Conservation (phyloP, 768 basidiomycete genomes). For the Suillus subluteus region DNA sequence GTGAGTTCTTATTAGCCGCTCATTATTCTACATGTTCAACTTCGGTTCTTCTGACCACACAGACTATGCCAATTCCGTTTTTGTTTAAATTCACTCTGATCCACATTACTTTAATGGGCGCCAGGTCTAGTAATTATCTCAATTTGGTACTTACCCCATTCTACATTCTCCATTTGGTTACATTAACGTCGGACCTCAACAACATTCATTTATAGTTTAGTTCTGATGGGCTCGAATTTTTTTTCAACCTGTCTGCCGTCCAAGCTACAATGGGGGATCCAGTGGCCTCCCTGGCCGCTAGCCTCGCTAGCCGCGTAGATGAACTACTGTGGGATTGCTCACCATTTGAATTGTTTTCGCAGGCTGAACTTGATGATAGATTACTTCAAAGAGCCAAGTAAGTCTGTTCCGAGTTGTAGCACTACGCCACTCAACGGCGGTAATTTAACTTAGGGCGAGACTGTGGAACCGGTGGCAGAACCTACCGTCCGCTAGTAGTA, state of each 20-base stretch:
- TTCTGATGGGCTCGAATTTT: not conserved
- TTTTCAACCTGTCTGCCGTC: conserved; percentile 2
- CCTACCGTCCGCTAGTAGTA: not conserved
- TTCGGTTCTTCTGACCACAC: no score
- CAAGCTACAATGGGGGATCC: conserved; percentile 1
- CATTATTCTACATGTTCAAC: no score
- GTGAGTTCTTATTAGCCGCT: no score
- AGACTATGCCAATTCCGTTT: no score
- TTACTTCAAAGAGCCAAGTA: not conserved
- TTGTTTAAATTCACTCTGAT: no score
- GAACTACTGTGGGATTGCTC: not conserved
- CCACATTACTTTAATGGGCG: no score
- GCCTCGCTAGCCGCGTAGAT: not conserved
- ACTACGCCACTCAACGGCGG: fast-evolving
- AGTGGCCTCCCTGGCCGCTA: not conserved
- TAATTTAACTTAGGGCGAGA: not conserved
- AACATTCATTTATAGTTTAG: not conserved
- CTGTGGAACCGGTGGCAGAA: not conserved
- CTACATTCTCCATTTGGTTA: no score
- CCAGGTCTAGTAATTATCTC: no score
- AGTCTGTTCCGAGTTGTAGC: not conserved
- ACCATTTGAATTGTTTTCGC: not conserved
- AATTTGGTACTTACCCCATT: not conserved
- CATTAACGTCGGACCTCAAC: not conserved
- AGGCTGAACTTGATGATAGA: not conserved